A percentile compares a stretch with the other conserved stretches of the same genome.
Conservation (phyloP, 345 rosid genomes). For the Mallotus nudiflorus region DNA sequence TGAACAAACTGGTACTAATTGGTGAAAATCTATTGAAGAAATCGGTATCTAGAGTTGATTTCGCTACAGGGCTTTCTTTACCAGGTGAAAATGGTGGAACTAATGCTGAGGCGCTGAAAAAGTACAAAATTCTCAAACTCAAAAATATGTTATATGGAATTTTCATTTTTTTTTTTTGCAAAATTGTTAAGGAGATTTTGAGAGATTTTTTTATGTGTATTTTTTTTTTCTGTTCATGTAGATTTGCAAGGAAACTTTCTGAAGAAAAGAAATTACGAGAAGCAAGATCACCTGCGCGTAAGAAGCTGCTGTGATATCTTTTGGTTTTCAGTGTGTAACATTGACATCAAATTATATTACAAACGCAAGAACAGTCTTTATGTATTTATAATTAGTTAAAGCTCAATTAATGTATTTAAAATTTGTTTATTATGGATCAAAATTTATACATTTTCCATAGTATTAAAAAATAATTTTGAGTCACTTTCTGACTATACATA, state of each 20-base stretch:
- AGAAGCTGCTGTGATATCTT: no score
- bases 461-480: no score
- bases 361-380: no score
- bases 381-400: no score
- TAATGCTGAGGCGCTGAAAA: conserved; percentile 9
- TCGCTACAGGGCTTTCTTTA: not conserved
- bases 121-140: not conserved
- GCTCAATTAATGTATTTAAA: no score
- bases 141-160: not conserved
- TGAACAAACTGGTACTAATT: not conserved
- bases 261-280: conserved; percentile 5
- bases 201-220: not conserved
- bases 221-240: not conserved
- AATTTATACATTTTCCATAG: no score
- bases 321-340: no score
- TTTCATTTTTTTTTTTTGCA: no score
- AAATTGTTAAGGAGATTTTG: not conserved
- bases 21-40: conserved; percentile 2
- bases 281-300: not conserved
- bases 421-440: no score
- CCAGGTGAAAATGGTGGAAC: not conserved
- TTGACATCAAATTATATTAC: no score
- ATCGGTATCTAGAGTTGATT: conserved; percentile 11
- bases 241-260: conserved; percentile 3
- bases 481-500: no score